Evolutionary conservation across 768 basidiomycete genomes (phyloP), one percentile per base, ranked within the genome.

Genomic region (Collybiopsis confluens): DNA sequence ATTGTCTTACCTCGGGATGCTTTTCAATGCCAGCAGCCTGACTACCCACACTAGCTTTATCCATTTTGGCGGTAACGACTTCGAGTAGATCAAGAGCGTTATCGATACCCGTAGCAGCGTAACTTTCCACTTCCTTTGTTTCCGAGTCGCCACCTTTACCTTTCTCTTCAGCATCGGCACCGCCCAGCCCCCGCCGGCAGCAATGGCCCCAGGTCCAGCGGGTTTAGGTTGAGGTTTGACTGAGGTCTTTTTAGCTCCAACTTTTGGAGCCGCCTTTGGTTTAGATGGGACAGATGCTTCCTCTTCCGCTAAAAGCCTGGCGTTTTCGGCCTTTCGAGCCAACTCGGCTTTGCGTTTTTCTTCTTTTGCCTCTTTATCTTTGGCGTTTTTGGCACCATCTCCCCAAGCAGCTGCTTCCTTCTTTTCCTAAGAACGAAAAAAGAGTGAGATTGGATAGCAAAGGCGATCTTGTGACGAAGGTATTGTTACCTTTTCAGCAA

Each of bases 41-140:
- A 55, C 85, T 82, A 0, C 94, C 93, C 30, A 95, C 74, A 60
- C 89, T 91, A 1, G 91, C 90, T 72, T 96, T 96, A 68, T 96
- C 94, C 81, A 82, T 86, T 78, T 92, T 94, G 2, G 90, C 90
- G 44, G 84, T 95, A 24, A 96, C 92, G 3, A 93, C 80, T 54
- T 92, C 89, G 57, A 97, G 67, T 52, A 96, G 76, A 69, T 98
- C 94, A 47, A 98, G 66, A 8, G 90, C 92, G 65, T 92, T 87
- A 64, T 98, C 94, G 50, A 98, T 81, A 11, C 94, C 94, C 21
- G 90, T 92, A 13, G 94, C 94, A 2, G 83, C 66, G 68, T 77
- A 90, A 62, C 85, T 86, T 70, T 92, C 86, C 11, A 78, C 67
- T 52, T 81, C 77, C 48, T 30, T 45, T 8, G 41, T n/a, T 18